These are phyloP conservation scores for Annulohypoxylon truncatum DNA, from an alignment of 2,329 filamentous ascomycete species.

Conservation along the genomic window DNA sequence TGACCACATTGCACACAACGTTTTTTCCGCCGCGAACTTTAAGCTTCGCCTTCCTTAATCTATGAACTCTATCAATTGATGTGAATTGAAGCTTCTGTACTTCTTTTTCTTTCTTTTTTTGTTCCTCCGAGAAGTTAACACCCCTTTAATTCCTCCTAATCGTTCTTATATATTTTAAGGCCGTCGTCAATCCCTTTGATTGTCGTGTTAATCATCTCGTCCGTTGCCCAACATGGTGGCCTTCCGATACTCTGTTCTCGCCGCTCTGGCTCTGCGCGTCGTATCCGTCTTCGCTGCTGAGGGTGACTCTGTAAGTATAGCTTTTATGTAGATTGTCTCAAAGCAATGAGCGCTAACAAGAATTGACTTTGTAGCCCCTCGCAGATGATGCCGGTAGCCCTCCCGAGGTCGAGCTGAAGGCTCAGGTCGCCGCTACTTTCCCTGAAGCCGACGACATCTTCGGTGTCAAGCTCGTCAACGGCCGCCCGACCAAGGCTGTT, in stretches of 20 bases:
- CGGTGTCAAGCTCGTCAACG: slow-evolving; percentile 95
- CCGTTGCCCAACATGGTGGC: slow-evolving; percentile 48
- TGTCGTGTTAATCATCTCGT: background rate
- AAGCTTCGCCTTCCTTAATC: slow-evolving; percentile 15
- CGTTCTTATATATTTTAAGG: background rate
- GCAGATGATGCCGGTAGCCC: slow-evolving; percentile 45
- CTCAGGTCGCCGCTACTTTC: slow-evolving; percentile 73
- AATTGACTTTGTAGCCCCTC: slow-evolving; percentile 37
- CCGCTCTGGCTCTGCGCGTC: slow-evolving; percentile 49
- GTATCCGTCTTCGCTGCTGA: slow-evolving; percentile 50
- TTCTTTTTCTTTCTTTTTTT: background rate
- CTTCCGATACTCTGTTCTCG: slow-evolving; percentile 51
- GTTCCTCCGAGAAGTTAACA: slow-evolving; percentile 11
- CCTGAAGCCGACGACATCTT: slow-evolving; percentile 86
- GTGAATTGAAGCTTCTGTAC: slow-evolving; percentile 27
- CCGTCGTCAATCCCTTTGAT: background rate
- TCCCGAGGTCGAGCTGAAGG: slow-evolving; percentile 63
- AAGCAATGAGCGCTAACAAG: slow-evolving; percentile 4
- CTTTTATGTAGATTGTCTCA: background rate
- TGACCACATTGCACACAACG: slow-evolving; percentile 43
- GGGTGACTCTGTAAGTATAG: slow-evolving; percentile 46
- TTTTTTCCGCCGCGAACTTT: slow-evolving; percentile 34
- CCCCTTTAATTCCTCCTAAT: slow-evolving; percentile 10
- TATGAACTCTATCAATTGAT: slow-evolving; percentile 18
- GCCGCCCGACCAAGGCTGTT: slow-evolving; percentile 83